Conservation (phyloP, 257 asterid species). For the Fraxinus cuspidata region DNA sequence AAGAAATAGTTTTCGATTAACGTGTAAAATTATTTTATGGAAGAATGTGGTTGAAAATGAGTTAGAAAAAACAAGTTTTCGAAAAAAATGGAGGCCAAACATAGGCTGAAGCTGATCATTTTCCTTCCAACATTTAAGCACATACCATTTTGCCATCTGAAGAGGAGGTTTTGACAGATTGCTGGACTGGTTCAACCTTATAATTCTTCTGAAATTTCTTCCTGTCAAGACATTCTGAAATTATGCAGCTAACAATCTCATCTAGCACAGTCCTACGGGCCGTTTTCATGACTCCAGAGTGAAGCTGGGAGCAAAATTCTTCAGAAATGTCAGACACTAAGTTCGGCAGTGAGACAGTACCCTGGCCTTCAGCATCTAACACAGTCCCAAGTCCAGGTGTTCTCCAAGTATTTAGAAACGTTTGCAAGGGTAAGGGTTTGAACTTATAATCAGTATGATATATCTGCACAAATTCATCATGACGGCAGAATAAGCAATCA, state of each 20-base stretch:
- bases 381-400: constrained; percentile 41
- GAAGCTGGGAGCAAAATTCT: constrained; percentile 78
- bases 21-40: too few relatives aligned
- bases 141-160: constrained; percentile 45
- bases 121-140: constrained; percentile 13
- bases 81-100: too few relatives aligned
- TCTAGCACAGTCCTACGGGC: constrained; percentile 82
- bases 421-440: constrained; percentile 59
- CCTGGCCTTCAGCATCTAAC: constrained; percentile 40
- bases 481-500: constrained; percentile 26
- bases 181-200: constrained; percentile 39
- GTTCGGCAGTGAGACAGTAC: constrained; percentile 35
- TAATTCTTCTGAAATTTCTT: constrained; percentile 51
- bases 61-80: too few relatives aligned
- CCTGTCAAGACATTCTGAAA: constrained; percentile 56
- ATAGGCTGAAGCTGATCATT: not conserved
- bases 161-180: constrained; percentile 35
- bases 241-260: constrained; percentile 75
- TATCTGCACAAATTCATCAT: constrained; percentile 55
- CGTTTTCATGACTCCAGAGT: constrained; percentile 76
- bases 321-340: constrained; percentile 52
- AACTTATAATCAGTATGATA: constrained; percentile 54
- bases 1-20: too few relatives aligned
- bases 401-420: constrained; percentile 60
- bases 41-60: too few relatives aligned